phyloP scores from a whole-genome alignment of 2,329 filamentous ascomycete genomes.

The Monosporascus sp. region DNA sequence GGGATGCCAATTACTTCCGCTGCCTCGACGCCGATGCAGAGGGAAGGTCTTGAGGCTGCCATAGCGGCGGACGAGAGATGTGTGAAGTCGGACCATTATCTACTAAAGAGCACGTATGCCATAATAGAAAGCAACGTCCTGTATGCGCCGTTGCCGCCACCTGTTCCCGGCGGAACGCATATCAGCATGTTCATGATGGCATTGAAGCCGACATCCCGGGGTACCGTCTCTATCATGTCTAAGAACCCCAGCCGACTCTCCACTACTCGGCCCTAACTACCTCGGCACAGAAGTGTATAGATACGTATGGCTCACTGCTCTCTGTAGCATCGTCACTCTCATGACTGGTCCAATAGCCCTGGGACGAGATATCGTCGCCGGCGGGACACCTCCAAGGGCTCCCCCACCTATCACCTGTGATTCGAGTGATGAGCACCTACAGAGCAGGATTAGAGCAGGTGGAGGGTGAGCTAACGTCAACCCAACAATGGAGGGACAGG shows the following conservation, averaged over 20 bases:
- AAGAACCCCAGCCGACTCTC: conserved; percentile 2
- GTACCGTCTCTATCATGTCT: conserved; percentile 13
- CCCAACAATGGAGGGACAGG: too few species aligned
- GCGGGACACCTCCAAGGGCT: conserved; percentile 12
- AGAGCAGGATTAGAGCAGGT: conserved; percentile 13
- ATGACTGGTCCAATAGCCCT: conserved; percentile 11
- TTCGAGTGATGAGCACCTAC: conserved; percentile 24
- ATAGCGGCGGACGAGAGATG: conserved; percentile 18
- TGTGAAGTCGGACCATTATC: conserved; percentile 9
- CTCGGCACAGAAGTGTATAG: conserved; percentile 22
- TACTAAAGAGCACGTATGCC: conserved; percentile 14
- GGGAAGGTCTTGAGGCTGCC: conserved; percentile 9
- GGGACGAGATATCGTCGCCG: conserved; percentile 20
- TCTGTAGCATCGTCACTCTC: conserved; percentile 18
- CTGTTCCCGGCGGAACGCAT: conserved; percentile 10
- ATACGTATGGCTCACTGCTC: conserved; percentile 18
- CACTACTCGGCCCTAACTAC: conserved; percentile 23
- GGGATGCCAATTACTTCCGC: conserved; percentile 14
- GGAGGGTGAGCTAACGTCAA: too few species aligned
- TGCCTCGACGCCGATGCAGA: conserved; percentile 9
- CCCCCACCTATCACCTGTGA: conserved; percentile 10
- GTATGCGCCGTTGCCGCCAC: conserved; percentile 9
- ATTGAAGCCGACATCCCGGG: conserved; percentile 16
- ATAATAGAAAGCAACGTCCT: conserved; percentile 21
- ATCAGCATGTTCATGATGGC: conserved; percentile 7